Base-by-base conservation (phyloP, 2,329 filamentous ascomycete genomes). In the Clonostachys rosea region DNA sequence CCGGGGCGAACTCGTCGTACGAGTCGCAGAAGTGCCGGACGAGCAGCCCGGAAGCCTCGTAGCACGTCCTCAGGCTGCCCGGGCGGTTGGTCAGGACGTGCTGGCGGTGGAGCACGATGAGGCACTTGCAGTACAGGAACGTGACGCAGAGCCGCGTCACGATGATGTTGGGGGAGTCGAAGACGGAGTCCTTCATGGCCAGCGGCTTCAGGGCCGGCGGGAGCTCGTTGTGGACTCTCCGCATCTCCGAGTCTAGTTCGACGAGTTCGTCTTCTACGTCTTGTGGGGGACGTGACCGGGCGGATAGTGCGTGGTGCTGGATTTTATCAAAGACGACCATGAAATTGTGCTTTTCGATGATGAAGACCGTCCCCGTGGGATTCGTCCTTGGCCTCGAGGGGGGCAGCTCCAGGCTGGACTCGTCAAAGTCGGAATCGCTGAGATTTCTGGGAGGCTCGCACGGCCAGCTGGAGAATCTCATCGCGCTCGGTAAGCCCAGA, bases 141-240 rank as follows among this genome's bases (percentile, higher is more conserved):
- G 68, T 69, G 6, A 82, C 59, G 2, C 75, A 76, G 47, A 78
- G 79, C 5, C 77, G 68, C 53, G 81, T 77, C 9, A 45, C 30
- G 18, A 34, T 45, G 30, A 62, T 14, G 66, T 66, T 34, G 67
- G 62, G 39, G 74, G 68, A 5, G 65, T 67, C 47, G 70, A 72
- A 20, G 68, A 68, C 18, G 68, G 69, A 36, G 59, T 61, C 12
- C 33, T 63, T 58, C 50, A 75, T 70, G 6, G 71, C 62, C 10
- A 65, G 63, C 44, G 72, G 63, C 44, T 63, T 63, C 34, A 74
- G 58, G 20, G 67, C 62, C 2, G 61, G 48, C 3, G 73, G 72
- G 12, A 74, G 56, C n/a, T 49, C 44, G 8, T 46, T 55, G 49
- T 62, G 54, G 45, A 65, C 73, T 7, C 55, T 54, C 30, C 67